Evolutionary conservation across 495 filamentous ascomycete genomes (phyloP).

Genomic region (Lophiostoma macrostomum): DNA sequence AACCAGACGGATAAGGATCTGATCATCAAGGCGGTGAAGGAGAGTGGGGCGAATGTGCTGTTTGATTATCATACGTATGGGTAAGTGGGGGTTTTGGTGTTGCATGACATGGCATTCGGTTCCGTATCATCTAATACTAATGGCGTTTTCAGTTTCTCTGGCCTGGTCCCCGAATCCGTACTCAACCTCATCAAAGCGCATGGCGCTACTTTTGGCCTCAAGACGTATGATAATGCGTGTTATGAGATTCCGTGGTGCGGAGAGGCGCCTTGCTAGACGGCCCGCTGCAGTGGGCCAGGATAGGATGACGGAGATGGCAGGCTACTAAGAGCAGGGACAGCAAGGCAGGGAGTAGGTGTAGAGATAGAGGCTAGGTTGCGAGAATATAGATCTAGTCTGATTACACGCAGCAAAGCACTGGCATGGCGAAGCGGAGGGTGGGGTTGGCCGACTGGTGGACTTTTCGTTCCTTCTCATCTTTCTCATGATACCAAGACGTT

Average conservation of each 20-base stretch:
- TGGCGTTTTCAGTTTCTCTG: constrained; percentile 10
- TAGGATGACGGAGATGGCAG: too few species aligned
- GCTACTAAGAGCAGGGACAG: too few species aligned
- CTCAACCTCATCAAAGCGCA: constrained; percentile 11
- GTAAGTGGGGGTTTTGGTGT: constrained; percentile 12
- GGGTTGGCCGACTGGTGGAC: too few species aligned
- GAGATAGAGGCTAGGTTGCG: too few species aligned
- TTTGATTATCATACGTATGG: constrained; percentile 8
- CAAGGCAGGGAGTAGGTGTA: too few species aligned
- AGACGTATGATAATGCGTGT: constrained; percentile 16
- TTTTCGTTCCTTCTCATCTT: too few species aligned
- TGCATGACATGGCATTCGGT: neutral
- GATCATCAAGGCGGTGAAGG: constrained; percentile 4
- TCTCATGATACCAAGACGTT: too few species aligned
- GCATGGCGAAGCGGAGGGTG: too few species aligned
- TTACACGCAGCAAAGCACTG: too few species aligned
- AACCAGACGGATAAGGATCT: neutral
- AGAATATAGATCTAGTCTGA: too few species aligned
- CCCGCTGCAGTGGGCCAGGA: too few species aligned
- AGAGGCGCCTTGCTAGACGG: constrained; percentile 25
- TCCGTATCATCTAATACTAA: neutral
- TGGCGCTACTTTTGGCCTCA: constrained; percentile 7
- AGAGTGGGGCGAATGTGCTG: neutral
- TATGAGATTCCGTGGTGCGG: constrained; percentile 24
- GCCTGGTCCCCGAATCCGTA: constrained; percentile 10